These are phyloP conservation scores for Fusarium citri DNA, from an alignment of 2,329 filamentous ascomycete genomes.

Conservation along the genomic window DNA sequence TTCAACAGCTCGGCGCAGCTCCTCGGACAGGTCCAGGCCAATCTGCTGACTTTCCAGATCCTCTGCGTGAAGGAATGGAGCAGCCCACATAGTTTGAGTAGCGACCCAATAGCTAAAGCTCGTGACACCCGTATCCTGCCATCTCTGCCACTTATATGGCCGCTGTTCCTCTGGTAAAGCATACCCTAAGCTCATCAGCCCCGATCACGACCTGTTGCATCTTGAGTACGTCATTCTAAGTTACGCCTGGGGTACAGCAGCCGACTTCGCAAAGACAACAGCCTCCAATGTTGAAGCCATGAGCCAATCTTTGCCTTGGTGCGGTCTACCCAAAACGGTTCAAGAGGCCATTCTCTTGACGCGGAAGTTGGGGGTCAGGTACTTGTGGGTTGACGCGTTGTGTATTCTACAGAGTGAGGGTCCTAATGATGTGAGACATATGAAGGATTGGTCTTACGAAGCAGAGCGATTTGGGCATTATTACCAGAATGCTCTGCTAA, in stretches of 20 bases:
- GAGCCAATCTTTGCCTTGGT: background rate
- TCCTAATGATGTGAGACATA: background rate
- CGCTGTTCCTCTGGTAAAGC: background rate
- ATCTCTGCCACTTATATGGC: background rate
- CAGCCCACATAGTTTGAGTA: slow-evolving; percentile 9
- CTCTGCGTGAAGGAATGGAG: slow-evolving; percentile 9
- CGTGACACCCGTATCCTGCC: background rate
- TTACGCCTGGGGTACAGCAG: background rate
- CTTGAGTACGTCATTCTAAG: slow-evolving; percentile 1
- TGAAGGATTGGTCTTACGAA: background rate
- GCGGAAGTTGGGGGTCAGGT: accelerated
- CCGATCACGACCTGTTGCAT: accelerated
- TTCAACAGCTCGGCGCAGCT: background rate
- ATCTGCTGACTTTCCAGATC: slow-evolving; percentile 6
- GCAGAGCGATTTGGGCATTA: slow-evolving; percentile 1
- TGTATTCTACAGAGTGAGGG: slow-evolving; percentile 7
- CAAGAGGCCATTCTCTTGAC: background rate
- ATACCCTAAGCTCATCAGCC: background rate
- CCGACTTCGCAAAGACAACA: background rate
- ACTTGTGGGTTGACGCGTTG: background rate
- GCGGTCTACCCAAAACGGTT: background rate
- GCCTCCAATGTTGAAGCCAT: background rate
- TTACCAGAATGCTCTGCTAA: background rate
- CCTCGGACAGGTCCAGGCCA: background rate
- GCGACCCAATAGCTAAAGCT: slow-evolving; percentile 15